Evolutionary conservation across 805 yeast species (phyloP).

Genomic region (Kuraishia molischiana): DNA sequence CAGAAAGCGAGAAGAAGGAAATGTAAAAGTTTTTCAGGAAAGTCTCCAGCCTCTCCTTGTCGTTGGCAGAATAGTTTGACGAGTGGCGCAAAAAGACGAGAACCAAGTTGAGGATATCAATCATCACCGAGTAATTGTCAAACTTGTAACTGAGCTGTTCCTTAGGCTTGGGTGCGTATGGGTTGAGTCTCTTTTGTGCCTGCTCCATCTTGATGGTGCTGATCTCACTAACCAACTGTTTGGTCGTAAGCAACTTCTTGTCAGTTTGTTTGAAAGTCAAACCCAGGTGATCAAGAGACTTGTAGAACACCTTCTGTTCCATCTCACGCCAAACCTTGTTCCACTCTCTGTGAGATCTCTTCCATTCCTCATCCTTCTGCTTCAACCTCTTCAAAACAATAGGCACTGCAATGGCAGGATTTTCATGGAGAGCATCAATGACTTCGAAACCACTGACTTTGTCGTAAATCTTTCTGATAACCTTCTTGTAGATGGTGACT

Average conservation of each 20-base stretch:
- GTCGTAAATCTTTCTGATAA: constrained; percentile 85
- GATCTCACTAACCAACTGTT: constrained; percentile 84
- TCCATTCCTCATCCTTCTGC: constrained; percentile 99
- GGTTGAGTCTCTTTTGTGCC: constrained; percentile 75
- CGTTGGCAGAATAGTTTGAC: constrained; percentile 69
- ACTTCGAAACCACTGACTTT: constrained; percentile 94
- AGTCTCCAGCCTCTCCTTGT: constrained; percentile 65
- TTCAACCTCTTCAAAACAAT: constrained; percentile 85
- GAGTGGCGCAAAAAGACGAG: constrained; percentile 57
- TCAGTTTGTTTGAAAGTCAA: constrained; percentile 95
- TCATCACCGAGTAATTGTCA: constrained; percentile 55
- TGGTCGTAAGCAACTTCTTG: constrained; percentile 81
- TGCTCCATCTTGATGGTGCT: constrained; percentile 90
- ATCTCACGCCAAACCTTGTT: constrained; percentile 98
- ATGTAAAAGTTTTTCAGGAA: constrained; percentile 64
- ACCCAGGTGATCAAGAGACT: constrained; percentile 91
- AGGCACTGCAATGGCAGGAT: constrained; percentile 93
- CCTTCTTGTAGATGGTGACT: constrained; percentile 85
- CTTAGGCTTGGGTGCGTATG: constrained; percentile 81
- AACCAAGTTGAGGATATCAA: constrained; percentile 63
- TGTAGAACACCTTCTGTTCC: constrained; percentile 90
- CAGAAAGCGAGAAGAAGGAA: constrained; percentile 57
- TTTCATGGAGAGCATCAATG: constrained; percentile 89
- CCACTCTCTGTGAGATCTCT: constrained; percentile 96
- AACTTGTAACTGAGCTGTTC: constrained; percentile 51